Base-by-base conservation (phyloP, 768 basidiomycete species). In the Tricholoma saponaceum region DNA sequence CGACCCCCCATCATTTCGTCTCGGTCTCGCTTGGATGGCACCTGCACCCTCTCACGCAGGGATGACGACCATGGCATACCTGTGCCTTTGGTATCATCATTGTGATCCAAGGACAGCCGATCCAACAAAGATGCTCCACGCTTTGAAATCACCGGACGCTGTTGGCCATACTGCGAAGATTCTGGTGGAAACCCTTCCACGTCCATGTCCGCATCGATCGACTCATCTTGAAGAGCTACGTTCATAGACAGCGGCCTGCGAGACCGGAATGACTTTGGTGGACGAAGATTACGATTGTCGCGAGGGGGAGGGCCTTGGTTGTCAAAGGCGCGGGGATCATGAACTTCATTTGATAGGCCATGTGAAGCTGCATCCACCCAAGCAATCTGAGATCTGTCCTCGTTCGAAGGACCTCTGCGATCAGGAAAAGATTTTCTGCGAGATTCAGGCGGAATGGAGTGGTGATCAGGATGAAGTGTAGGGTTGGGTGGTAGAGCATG, bases 21-120 rank as follows among this genome's bases (percentile, higher is more conserved):
- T 28, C 70, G 66, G 57, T 74, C 74, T 57, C 77, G 66, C 62
- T 79, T 79, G 28, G 73, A 68, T 8, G 76, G 76, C 22, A 77
- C 68, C 46, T 69, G 66, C 2, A 77, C 69, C 53, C 77, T 65
- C 43, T 77, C 76, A 25, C 72, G 69, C 57, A 78, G 63, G 2
- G 76, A 74, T 20, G 70, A 59, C 14, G 70, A 59, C 14, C 51
- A 55, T 25, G 54, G 51, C 5, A 32, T 25, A 25, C 57, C 62
- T 28, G 58, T 41, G 12, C 56, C 47, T 2, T 56, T 12, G 9
- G 61, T 56, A 23, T 58, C 56, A 22, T 58, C 57, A 26, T 64
- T 58, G 5, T 64, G 60, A 37, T 66, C 68, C 50, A 69, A 57
- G 10, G 71, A 71, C 37, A 76, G 51, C n/a, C 75, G 63, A 39